Evolutionary conservation across 2,329 filamentous ascomycete species (phyloP).

Genomic region (Fusarium sp.): DNA sequence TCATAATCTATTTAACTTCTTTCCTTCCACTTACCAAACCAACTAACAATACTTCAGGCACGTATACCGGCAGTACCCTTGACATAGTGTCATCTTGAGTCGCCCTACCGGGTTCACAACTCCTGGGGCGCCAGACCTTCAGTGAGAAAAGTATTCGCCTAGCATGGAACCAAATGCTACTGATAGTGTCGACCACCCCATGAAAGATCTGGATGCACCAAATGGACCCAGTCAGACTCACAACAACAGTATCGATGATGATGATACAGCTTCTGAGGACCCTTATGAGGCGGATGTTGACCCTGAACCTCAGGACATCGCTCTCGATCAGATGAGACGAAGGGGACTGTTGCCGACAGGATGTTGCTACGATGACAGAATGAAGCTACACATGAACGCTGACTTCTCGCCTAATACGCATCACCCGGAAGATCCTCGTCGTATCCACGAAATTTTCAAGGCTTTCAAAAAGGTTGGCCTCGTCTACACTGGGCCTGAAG

Average conservation of each 20-base stretch:
- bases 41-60: constrained; percentile 19
- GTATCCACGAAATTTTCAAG: constrained; percentile 93
- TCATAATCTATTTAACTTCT: not conserved
- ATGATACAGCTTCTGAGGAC: constrained; percentile 51
- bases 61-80: not conserved
- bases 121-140: constrained; percentile 37
- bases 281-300: constrained; percentile 53
- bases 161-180: constrained; percentile 47
- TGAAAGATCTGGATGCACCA: constrained; percentile 54
- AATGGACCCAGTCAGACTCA: constrained; percentile 42
- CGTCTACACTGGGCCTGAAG: constrained; percentile 71
- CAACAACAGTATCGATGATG: constrained; percentile 47
- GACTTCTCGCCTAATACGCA: constrained; percentile 79
- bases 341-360: constrained; percentile 74
- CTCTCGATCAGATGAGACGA: constrained; percentile 54
- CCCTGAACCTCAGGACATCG: constrained; percentile 53
- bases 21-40: not conserved
- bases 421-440: constrained; percentile 92
- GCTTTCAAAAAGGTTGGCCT: constrained; percentile 86
- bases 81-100: constrained; percentile 2
- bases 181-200: constrained; percentile 59
- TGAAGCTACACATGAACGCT: constrained; percentile 94
- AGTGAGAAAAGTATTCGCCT: constrained; percentile 19
- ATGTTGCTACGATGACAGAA: constrained; percentile 90
- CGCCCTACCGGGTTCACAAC: constrained; percentile 12